Evolutionary conservation across 1,284 basidiomycete genomes (phyloP).

Genomic region (Tetrapyrgos nigripes): DNA sequence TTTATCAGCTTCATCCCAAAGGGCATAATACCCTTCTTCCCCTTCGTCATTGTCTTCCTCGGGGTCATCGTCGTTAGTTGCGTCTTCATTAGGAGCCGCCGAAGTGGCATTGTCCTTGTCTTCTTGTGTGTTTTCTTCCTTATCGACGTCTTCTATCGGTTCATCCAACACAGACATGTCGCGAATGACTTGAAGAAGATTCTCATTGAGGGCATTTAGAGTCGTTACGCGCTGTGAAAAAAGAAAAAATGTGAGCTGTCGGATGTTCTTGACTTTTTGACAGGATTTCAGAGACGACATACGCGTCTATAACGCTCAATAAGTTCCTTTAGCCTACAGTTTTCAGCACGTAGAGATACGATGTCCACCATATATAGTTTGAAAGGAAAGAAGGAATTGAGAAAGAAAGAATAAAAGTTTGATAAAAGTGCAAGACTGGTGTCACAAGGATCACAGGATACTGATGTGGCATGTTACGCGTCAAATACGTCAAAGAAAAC

Average conservation of each 20-base stretch:
- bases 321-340: background rate
- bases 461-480: no score
- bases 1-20: background rate
- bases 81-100: background rate
- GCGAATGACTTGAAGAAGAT: background rate
- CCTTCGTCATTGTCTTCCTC: background rate
- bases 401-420: no score
- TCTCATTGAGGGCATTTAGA: background rate
- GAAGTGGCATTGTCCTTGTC: background rate
- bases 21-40: background rate
- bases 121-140: background rate
- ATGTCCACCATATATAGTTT: background rate
- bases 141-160: background rate
- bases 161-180: background rate
- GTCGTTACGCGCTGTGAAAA: background rate
- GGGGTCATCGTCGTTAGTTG: background rate
- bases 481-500: no score
- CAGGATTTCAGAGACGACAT: background rate
- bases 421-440: no score
- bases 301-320: background rate
- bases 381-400: no score
- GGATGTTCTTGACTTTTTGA: background rate
- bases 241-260: no score
- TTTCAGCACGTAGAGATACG: background rate
- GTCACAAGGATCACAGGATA: no score